phyloP scores from a whole-genome alignment of 371 early-diverging fungal species.

The Conidiobolus coronatus region DNA sequence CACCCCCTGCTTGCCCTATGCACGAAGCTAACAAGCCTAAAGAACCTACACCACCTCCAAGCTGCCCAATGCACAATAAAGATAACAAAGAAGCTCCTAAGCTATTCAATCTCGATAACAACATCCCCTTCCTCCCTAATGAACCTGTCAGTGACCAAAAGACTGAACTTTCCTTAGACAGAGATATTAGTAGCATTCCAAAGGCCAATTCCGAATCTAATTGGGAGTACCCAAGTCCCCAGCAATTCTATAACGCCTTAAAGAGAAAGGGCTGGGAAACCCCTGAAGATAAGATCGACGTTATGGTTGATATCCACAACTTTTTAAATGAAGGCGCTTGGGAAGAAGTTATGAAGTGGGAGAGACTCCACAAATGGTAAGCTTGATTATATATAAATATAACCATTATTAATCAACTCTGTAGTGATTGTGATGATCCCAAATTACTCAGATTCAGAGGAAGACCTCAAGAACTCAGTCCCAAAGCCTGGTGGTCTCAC shows the following conservation, averaged over 20 bases:
- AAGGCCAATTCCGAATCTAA: constrained; percentile 11
- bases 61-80: too few relatives aligned
- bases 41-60: too few relatives aligned
- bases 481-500: constrained; percentile 44
- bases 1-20: too few relatives aligned
- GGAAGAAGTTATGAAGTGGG: constrained; percentile 79
- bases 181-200: constrained; percentile 52
- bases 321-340: constrained; percentile 84
- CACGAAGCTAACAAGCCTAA: too few relatives aligned
- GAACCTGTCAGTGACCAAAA: constrained; percentile 26
- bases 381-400: constrained; percentile 1
- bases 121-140: constrained; percentile 56
- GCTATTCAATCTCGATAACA: constrained; percentile 32
- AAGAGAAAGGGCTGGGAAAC: constrained; percentile 70
- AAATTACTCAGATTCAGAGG: constrained; percentile 72
- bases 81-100: too few relatives aligned
- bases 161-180: constrained; percentile 21
- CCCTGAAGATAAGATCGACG: constrained; percentile 35
- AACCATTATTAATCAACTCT: not conserved
- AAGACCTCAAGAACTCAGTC: constrained; percentile 54
- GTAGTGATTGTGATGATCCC: constrained; percentile 34
- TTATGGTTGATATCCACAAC: constrained; percentile 70
- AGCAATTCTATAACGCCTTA: constrained; percentile 86
- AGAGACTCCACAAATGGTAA: constrained; percentile 34
- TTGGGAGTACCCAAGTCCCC: constrained; percentile 92